Conservation (phyloP, 768 basidiomycete species). For the Lactifluus rugatus region DNA sequence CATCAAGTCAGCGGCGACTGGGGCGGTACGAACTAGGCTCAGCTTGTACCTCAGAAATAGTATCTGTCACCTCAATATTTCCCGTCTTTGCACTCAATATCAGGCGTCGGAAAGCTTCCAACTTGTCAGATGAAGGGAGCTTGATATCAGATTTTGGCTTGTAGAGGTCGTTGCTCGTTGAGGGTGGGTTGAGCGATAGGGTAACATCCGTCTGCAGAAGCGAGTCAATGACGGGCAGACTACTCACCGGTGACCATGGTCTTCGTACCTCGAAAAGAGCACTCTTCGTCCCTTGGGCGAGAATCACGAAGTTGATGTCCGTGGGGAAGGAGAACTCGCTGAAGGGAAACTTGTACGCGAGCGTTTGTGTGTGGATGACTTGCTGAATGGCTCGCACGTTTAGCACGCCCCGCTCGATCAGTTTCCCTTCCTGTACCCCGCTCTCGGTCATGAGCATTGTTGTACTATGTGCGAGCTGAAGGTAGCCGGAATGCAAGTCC, state of each 20-base stretch:
- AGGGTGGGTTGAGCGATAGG: slow-evolving; percentile 35
- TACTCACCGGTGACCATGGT: background rate
- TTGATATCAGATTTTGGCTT: slow-evolving; percentile 35
- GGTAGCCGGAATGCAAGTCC: slow-evolving; percentile 62
- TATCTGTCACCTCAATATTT: slow-evolving; percentile 42
- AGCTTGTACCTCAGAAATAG: slow-evolving; percentile 46
- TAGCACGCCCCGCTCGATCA: slow-evolving; percentile 50
- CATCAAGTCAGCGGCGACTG: background rate
- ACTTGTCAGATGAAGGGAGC: slow-evolving; percentile 37
- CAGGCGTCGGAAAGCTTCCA: slow-evolving; percentile 48
- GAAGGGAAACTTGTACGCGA: slow-evolving; percentile 71
- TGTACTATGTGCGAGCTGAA: slow-evolving; percentile 61
- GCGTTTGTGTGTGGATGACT: slow-evolving; percentile 50
- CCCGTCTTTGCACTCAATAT: slow-evolving; percentile 53
- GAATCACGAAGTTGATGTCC: slow-evolving; percentile 55
- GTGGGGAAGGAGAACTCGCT: slow-evolving; percentile 64
- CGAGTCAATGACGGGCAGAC: background rate
- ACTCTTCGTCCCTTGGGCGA: slow-evolving; percentile 57
- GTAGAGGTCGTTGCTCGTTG: slow-evolving; percentile 35
- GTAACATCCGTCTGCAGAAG: slow-evolving; percentile 46
- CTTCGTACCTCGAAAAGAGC: slow-evolving; percentile 60
- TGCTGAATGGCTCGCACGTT: slow-evolving; percentile 60
- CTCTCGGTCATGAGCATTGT: slow-evolving; percentile 55
- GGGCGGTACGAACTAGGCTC: background rate
- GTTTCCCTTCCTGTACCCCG: slow-evolving; percentile 56